Conservation (phyloP, 805 yeast genomes). For the Kuraishia ogatae region DNA sequence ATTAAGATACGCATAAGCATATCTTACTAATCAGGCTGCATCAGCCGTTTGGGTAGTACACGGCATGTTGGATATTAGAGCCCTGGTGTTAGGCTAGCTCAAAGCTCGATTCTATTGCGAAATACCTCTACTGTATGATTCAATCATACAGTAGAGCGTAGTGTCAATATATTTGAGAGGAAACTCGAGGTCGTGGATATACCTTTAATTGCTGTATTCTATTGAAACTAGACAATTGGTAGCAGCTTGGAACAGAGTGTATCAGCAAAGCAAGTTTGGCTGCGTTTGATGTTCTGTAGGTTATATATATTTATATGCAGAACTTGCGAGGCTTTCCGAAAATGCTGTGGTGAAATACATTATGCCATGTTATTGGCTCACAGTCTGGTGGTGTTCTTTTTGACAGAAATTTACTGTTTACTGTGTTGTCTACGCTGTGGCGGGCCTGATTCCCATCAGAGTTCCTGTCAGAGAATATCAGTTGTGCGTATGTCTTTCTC, state of each 20-base stretch:
- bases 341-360: conserved; percentile 38
- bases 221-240: too few species aligned
- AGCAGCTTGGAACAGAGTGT: too few species aligned
- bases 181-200: too few species aligned
- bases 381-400: conserved; percentile 19
- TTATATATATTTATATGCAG: conserved; percentile 8
- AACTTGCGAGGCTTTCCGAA: conserved; percentile 35
- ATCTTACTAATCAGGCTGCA: not conserved
- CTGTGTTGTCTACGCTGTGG: not conserved
- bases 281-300: not conserved
- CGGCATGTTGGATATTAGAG: not conserved
- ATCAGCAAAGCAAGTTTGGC: not conserved
- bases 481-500: not conserved
- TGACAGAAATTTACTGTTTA: not conserved
- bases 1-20: too few species aligned
- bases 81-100: too few species aligned
- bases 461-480: not conserved
- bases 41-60: not conserved
- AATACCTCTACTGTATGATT: too few species aligned
- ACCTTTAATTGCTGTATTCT: too few species aligned
- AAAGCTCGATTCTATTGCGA: too few species aligned
- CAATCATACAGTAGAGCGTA: too few species aligned
- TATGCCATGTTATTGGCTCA: conserved; percentile 43
- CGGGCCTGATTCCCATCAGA: not conserved
- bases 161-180: too few species aligned